Evolutionary conservation across 805 yeast genomes (phyloP).

Genomic region (baker's yeast (Saccharomyces cerevisiae)): DNA sequence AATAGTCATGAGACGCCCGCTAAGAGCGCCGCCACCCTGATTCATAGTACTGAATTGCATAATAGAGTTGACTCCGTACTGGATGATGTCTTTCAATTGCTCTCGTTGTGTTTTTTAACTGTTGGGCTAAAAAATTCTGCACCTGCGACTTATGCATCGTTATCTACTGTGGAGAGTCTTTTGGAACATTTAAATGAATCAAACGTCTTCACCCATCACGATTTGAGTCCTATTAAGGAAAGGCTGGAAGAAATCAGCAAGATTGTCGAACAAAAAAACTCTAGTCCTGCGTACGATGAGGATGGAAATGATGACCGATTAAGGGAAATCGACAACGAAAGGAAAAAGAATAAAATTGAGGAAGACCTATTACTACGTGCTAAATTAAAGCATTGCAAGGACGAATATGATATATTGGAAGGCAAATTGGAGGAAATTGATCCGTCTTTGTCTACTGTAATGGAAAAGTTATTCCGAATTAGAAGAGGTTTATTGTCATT

Average conservation of each 20-base stretch:
- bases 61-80: slow-evolving; percentile 60
- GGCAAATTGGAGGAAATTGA: slow-evolving; percentile 46
- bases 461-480: slow-evolving; percentile 53
- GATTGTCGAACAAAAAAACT: slow-evolving; percentile 43
- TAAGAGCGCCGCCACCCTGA: slow-evolving; percentile 19
- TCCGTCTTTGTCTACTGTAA: slow-evolving; percentile 40
- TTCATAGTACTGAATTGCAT: slow-evolving; percentile 24
- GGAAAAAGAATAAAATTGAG: slow-evolving; percentile 41
- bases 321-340: slow-evolving; percentile 20
- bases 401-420: slow-evolving; percentile 49
- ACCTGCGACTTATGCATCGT: slow-evolving; percentile 88
- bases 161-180: slow-evolving; percentile 77
- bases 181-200: slow-evolving; percentile 76
- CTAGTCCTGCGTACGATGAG: slow-evolving; percentile 14
- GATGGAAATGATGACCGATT: slow-evolving; percentile 12
- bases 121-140: slow-evolving; percentile 87
- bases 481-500: slow-evolving; percentile 54
- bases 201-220: slow-evolving; percentile 75
- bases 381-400: slow-evolving; percentile 57
- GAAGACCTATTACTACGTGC: slow-evolving; percentile 54
- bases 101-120: slow-evolving; percentile 80
- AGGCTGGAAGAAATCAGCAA: slow-evolving; percentile 62
- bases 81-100: slow-evolving; percentile 83
- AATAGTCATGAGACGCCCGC: slow-evolving; percentile 23
- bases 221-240: slow-evolving; percentile 65